Conservation (phyloP, 768 basidiomycete genomes). For the Kwoniella botswanensis region DNA sequence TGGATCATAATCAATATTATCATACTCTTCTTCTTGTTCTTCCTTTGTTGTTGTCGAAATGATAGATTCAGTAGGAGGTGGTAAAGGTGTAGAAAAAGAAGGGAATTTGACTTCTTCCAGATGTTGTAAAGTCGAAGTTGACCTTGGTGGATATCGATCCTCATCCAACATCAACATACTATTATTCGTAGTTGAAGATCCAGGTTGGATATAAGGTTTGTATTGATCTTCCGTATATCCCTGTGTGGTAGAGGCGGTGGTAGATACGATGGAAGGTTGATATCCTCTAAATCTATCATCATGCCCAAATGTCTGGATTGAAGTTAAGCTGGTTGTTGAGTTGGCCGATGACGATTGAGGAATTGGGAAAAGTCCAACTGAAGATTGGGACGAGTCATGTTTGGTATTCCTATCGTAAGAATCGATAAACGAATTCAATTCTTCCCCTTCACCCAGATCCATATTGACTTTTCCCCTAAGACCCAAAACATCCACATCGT, state of each 20-base stretch:
- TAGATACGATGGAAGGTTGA: constrained; percentile 1
- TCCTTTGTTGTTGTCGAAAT: background rate
- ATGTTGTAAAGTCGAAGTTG: constrained; percentile 3
- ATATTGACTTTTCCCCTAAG: background rate
- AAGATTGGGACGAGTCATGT: background rate
- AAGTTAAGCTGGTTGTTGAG: background rate
- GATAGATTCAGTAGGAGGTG: background rate
- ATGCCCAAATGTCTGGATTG: constrained; percentile 6
- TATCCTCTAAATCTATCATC: background rate
- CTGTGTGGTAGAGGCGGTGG: background rate
- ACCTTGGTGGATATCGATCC: constrained; percentile 1
- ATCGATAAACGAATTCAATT: background rate
- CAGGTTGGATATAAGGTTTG: background rate
- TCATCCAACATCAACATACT: constrained; percentile 10
- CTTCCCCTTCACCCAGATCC: constrained; percentile 4
- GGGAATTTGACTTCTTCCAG: constrained; percentile 10
- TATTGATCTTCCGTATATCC: constrained; percentile 14
- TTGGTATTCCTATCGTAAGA: background rate
- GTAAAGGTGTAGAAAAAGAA: background rate
- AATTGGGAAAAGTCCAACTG: background rate
- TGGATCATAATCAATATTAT: constrained; percentile 3
- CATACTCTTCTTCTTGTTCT: constrained; percentile 3
- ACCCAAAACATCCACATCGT: background rate
- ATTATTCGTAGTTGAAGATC: background rate
- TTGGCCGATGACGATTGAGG: background rate